Conservation (phyloP, 106 monocot genomes). For the Alisma plantagoaquatica region DNA sequence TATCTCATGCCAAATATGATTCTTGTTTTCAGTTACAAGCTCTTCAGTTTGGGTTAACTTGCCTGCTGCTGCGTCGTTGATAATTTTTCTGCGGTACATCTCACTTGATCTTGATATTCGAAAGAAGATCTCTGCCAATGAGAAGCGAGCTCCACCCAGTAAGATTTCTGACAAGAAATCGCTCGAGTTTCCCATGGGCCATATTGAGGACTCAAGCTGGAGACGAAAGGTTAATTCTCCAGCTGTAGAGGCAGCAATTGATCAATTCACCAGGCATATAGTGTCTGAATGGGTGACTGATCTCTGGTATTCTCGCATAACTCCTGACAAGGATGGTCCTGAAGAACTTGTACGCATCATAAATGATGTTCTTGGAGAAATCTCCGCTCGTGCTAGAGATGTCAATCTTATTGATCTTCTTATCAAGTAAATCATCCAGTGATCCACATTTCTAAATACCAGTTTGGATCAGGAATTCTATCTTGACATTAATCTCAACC, state of each 20-base stretch:
- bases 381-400: conserved; percentile 84
- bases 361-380: conserved; percentile 73
- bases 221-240: conserved; percentile 82
- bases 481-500: no score
- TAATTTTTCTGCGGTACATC: conserved; percentile 64
- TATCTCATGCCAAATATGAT: no score
- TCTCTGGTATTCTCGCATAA: conserved; percentile 92
- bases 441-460: no score
- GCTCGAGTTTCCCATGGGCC: conserved; percentile 21
- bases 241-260: conserved; percentile 78
- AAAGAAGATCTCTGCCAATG: conserved; percentile 16
- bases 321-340: conserved; percentile 82
- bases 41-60: conserved; percentile 92
- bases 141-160: conserved; percentile 4
- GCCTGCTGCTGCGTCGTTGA: conserved; percentile 68
- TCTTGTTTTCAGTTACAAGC: conserved; percentile 68
- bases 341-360: conserved; percentile 78
- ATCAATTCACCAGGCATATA: conserved; percentile 83
- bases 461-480: no score
- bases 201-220: conserved; percentile 52
- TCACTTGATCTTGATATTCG: conserved; percentile 73
- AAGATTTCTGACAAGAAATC: conserved; percentile 20
- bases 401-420: conserved; percentile 88
- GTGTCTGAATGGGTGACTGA: conserved; percentile 95
- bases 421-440: no score